Evolutionary conservation across 2,329 filamentous ascomycete species (phyloP), one percentile per base, ranked within the genome.

Genomic region (Ophiostoma sp.): DNA sequence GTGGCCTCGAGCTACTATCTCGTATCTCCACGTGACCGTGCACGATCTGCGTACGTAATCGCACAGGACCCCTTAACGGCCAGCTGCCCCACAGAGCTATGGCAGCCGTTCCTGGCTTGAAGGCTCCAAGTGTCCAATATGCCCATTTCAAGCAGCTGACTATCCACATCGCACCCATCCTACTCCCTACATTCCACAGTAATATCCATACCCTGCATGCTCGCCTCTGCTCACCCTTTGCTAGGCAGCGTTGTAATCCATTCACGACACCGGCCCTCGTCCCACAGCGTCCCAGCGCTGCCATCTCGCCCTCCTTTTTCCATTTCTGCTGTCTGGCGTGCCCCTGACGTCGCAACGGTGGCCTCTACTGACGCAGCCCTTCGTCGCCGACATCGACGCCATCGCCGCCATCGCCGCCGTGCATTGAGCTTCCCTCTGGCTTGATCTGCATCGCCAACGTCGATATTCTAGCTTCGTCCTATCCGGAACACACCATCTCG

Each of bases 261-360:
- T 18, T 9, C 58, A 18, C 60, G 40, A 63, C 38, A 42, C 40
- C 16, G 36, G 27, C 55, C 27, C 27, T 40, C 36, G 38, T n/a
- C 14, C 4, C 40, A 63, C 8, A 40, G 38, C 60, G 42, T 41
- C 58, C 38, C 40, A n/a, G 14, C 6, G 40, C 40, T 18, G n/a
- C 16, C 40, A 9, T 2, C 27, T 16, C 16, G 5, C 38, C n/a
- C 58, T 63, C 60, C n/a, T 42, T 63, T 63, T 44, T 63, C 60
- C 16, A 63, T 42, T 63, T 63, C 8, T 55, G 42, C 38, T 41
- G 58, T 38, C 27, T 38, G 38, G 55, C 27, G 55, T 60, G 27
- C 55, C 55, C 55, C 55, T 60, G 55, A 60, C 55, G 55, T 60
- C 55, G 55, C 27, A 60, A 60, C 55, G 55, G 49, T 41, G 58